Base-by-base conservation (phyloP, 257 asterid genomes). In the Nicotiana paniculata region DNA sequence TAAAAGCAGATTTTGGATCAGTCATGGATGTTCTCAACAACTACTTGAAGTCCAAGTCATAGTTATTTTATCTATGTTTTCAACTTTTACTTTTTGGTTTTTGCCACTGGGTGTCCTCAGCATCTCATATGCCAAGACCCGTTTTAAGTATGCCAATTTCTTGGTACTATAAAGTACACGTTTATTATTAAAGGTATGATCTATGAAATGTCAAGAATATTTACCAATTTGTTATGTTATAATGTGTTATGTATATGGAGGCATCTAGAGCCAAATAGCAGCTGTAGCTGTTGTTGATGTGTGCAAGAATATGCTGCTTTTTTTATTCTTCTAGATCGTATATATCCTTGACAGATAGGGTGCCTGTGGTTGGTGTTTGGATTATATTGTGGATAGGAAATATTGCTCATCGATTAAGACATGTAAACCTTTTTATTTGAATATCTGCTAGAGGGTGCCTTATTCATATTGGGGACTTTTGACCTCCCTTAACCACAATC, bases 11-110 rank as follows among this genome's bases (percentile, higher is more conserved):
- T n/a, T 84, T 86, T 48, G 95, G 92, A 8, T 68, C 86, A 3
- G 89, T 90, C 21, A 87, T 90, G 91, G 93, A 90, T 84, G 89
- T 77, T 64, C 89, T 91, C 16, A 83, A 77, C 51, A 87, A 86
- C 74, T 87, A 69, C 58, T 35, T 88, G 69, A 64, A 79, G 8
- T 55, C 61, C 16, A 55, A 55, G 61, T 55, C 61, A 55, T 55
- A 55, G 61, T 51, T 11, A 21, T 21, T 21, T 21, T 21, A 21
- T 21, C 24, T 21, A 16, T 55, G 61, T 55, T 55, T 55, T 55
- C 61, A 51, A 39, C 48, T 39, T 37, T 37, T 37, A 48, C 55
- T 48, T 48, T 48, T 48, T 48, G 3, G 4, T 0, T 9, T 10
- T 48, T 48, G 55, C 55, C 55, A 54, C 59, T 54, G 59, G 59